These are phyloP conservation scores for Globisporangium ultimum DNA, from an alignment of 352 stramenopile species.

Conservation along the genomic window DNA sequence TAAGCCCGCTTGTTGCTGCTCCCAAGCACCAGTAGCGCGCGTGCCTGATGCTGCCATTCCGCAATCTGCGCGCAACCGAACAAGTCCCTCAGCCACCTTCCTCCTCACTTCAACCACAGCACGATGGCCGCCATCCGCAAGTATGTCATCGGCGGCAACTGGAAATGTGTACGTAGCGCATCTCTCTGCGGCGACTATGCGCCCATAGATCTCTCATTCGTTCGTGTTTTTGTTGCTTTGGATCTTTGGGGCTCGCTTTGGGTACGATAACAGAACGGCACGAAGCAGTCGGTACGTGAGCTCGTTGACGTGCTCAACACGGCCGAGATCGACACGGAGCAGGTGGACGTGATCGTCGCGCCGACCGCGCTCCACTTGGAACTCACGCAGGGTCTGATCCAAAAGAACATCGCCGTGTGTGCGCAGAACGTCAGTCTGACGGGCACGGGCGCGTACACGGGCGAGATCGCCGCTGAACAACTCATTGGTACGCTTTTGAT, in stretches of 20 bases:
- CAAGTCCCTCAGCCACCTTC: neutral
- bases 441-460: constrained; percentile 90
- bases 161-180: constrained; percentile 78
- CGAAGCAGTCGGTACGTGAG: constrained; percentile 81
- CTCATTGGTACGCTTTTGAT: constrained; percentile 64
- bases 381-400: constrained; percentile 36
- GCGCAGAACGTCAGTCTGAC: constrained; percentile 74
- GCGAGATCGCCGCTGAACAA: constrained; percentile 85
- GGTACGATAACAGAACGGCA: constrained; percentile 39
- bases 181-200: too few relatives aligned
- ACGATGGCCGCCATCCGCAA: constrained; percentile 34
- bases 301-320: constrained; percentile 82
- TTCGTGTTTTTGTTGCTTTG: constrained; percentile 14
- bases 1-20: too few relatives aligned
- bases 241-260: neutral
- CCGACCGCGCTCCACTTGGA: constrained; percentile 58
- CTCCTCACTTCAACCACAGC: neutral
- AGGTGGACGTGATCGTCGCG: constrained; percentile 70
- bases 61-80: neutral
- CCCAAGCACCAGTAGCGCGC: too few relatives aligned
- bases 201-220: neutral
- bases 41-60: too few relatives aligned
- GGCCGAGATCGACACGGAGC: constrained; percentile 57
- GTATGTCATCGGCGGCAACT: constrained; percentile 90
- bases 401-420: constrained; percentile 59